Evolutionary conservation across 163 green algal species (phyloP).

Genomic region (Prototheca cutis): DNA sequence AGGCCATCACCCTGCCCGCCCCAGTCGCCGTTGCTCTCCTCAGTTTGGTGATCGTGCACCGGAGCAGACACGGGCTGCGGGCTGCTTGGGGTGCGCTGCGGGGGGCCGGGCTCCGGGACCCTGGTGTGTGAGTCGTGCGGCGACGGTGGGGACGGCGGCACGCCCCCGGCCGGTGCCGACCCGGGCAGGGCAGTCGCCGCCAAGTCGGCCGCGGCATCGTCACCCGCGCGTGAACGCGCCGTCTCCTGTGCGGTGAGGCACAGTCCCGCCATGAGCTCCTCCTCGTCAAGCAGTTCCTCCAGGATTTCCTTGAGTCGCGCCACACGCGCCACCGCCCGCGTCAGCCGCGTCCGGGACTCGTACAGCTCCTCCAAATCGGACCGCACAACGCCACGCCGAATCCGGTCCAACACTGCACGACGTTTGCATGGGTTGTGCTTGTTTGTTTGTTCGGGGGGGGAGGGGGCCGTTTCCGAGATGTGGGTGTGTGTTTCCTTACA

Average conservation of each 20-base stretch:
- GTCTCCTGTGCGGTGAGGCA: conserved; percentile 8
- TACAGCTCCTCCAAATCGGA: conserved; percentile 19
- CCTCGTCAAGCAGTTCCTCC: conserved; percentile 20
- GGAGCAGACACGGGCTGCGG: too few species aligned
- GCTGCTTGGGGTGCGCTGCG: too few species aligned
- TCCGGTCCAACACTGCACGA: conserved; percentile 10
- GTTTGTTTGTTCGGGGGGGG: background rate
- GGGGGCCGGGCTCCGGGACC: too few species aligned
- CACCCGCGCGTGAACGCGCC: background rate
- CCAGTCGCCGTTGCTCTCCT: too few species aligned
- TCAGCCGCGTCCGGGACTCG: conserved; percentile 16
- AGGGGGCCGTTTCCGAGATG: too few species aligned
- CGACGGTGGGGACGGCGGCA: background rate
- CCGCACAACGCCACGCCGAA: conserved; percentile 8
- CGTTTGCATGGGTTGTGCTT: background rate
- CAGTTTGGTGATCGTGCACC: too few species aligned
- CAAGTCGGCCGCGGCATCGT: background rate
- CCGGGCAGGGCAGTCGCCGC: background rate
- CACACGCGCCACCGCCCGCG: conserved; percentile 2
- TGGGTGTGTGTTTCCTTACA: too few species aligned
- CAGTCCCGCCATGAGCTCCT: conserved; percentile 14
- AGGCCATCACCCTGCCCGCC: too few species aligned
- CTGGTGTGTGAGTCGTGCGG: background rate
- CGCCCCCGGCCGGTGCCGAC: background rate
- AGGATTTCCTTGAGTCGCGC: conserved; percentile 18